Percentiles rank a stretch among this genome's conserved stretches.
Evolutionary conservation across 352 stramenopile genomes (phyloP).

Genomic region (Blastocystis sp.): DNA sequence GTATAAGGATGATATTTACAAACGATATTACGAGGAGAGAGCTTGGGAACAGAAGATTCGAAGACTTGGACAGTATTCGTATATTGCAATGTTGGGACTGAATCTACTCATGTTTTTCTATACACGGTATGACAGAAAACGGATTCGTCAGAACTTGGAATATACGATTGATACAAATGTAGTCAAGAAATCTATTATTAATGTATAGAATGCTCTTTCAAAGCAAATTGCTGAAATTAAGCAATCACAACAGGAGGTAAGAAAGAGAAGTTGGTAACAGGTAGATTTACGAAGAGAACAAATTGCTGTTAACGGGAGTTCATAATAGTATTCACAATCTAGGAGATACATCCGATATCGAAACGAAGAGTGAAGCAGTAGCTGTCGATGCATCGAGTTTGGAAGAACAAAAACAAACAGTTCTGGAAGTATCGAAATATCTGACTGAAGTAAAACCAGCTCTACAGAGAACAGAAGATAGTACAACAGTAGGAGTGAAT

Average conservation of each 20-base stretch:
- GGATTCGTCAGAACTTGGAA: slow-evolving; percentile 42
- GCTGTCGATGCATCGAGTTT: neutral
- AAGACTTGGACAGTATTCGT: slow-evolving; percentile 36
- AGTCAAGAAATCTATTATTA: neutral
- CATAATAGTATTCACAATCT: neutral
- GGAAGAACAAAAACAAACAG: neutral
- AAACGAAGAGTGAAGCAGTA: neutral
- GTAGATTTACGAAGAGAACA: slow-evolving; percentile 11
- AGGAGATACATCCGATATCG: neutral
- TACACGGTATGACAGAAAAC: slow-evolving; percentile 35
- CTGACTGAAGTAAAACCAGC: neutral
- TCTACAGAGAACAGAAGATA: neutral
- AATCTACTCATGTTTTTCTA: slow-evolving; percentile 39
- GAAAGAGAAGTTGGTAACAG: neutral
- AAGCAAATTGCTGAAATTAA: neutral
- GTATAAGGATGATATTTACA: slow-evolving; percentile 56
- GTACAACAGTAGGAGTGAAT: neutral
- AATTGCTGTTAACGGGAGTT: neutral
- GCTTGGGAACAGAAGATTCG: slow-evolving; percentile 58
- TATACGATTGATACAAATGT: slow-evolving; percentile 41
- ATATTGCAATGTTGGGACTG: slow-evolving; percentile 37
- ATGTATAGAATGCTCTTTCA: slow-evolving; percentile 10
- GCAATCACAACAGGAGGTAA: neutral
- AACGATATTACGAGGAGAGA: slow-evolving; percentile 48
- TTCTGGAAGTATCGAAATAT: neutral